A percentile compares a stretch with the other conserved stretches of the same genome.
phyloP scores from a whole-genome alignment of 1,284 basidiomycete genomes.

The Trametes hirsuta region DNA sequence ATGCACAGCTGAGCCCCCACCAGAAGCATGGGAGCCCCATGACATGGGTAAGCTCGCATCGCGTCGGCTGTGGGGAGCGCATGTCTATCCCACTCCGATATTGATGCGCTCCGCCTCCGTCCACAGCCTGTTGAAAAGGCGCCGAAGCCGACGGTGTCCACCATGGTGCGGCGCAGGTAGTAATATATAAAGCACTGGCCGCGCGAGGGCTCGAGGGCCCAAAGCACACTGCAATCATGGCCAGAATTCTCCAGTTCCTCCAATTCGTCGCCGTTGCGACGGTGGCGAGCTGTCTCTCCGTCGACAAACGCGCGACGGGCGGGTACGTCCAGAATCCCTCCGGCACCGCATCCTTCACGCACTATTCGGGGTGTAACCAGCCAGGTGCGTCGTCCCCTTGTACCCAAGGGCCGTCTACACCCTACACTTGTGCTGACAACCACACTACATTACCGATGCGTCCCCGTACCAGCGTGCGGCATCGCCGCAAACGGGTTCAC shows the following conservation, averaged over 20 bases:
- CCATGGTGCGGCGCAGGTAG: background rate
- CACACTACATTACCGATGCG: no score
- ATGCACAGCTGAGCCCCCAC: background rate
- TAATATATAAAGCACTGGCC: conserved; percentile 1
- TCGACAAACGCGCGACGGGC: conserved; percentile 41
- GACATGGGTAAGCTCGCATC: background rate
- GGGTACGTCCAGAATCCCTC: conserved; percentile 56
- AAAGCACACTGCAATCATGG: background rate
- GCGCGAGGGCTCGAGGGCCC: no score
- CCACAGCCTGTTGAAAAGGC: background rate
- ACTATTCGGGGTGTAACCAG: conserved; percentile 52
- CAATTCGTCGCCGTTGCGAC: conserved; percentile 23
- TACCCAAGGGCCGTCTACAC: background rate
- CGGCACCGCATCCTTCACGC: conserved; percentile 57
- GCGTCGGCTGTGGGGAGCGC: background rate
- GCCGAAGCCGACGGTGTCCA: background rate
- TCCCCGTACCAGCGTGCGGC: conserved; percentile 51
- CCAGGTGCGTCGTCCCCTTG: conserved; percentile 40
- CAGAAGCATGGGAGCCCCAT: background rate
- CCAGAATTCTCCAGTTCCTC: conserved; percentile 13
- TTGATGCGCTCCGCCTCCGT: conserved; percentile 15
- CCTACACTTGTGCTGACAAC: background rate
- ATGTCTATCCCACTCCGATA: conserved; percentile 10
- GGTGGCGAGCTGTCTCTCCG: conserved; percentile 20
- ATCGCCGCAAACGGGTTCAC: conserved; percentile 52